These are phyloP conservation scores for Pythium scleroteichum DNA, from an alignment of 352 stramenopile genomes.

Conservation along the genomic window DNA sequence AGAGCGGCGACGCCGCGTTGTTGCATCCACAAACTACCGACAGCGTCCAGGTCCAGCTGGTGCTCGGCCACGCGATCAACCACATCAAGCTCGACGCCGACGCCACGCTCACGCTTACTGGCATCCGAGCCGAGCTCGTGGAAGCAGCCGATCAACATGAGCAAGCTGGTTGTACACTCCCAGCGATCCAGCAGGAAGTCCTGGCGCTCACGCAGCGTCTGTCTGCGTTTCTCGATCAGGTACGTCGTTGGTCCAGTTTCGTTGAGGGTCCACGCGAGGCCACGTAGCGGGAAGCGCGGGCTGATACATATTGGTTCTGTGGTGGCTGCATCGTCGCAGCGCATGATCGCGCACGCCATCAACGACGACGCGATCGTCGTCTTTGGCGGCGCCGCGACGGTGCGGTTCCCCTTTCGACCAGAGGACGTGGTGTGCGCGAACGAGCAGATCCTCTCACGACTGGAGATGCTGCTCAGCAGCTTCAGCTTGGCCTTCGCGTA, in stretches of 20 bases:
- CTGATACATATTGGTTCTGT: too few relatives aligned
- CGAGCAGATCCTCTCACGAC: conserved; percentile 47
- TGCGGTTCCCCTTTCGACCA: conserved; percentile 38
- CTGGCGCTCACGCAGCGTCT: not conserved
- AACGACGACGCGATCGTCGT: conserved; percentile 14
- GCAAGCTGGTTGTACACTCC: too few relatives aligned
- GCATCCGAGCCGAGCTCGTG: not conserved
- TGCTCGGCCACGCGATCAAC: conserved; percentile 36
- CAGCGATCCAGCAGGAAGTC: not conserved
- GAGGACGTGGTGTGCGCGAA: conserved; percentile 36
- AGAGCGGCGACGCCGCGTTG: conserved; percentile 54
- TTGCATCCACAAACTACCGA: conserved; percentile 19
- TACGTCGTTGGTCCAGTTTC: not conserved
- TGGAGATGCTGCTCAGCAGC: conserved; percentile 38
- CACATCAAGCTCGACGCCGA: conserved; percentile 20
- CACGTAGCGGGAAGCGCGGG: too few relatives aligned
- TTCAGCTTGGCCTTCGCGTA: not conserved
- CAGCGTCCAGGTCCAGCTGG: conserved; percentile 31
- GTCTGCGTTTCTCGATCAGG: conserved; percentile 3
- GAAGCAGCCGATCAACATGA: too few relatives aligned
- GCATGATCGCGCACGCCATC: conserved; percentile 15
- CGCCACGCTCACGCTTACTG: not conserved
- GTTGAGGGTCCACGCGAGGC: not conserved
- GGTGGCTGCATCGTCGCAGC: conserved; percentile 8
- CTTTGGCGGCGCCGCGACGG: conserved; percentile 50